phyloP scores from a whole-genome alignment of 2,329 filamentous ascomycete genomes.

The Karstenula rhodostoma region DNA sequence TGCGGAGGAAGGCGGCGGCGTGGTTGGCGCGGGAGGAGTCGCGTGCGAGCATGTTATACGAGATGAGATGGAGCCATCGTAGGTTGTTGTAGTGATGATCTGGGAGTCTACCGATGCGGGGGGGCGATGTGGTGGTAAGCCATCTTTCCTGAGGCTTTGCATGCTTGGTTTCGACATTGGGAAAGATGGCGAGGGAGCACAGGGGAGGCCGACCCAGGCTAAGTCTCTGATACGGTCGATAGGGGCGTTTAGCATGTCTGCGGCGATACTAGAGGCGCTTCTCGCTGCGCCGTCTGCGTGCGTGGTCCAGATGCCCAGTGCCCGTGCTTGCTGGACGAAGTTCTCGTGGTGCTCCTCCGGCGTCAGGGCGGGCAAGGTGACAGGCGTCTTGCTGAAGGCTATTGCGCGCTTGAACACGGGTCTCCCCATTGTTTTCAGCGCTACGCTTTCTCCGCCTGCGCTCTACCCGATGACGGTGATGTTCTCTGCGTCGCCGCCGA shows the following conservation, averaged over 20 bases:
- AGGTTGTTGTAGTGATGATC: neutral
- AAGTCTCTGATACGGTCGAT: neutral
- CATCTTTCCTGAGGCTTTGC: no score
- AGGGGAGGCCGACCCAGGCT: no score
- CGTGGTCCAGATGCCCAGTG: neutral
- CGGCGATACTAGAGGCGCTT: neutral
- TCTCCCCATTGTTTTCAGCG: neutral
- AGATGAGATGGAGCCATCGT: neutral
- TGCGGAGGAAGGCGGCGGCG: neutral
- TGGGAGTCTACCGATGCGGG: conserved; percentile 20
- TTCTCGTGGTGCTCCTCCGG: neutral
- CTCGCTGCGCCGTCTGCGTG: neutral
- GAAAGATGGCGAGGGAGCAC: no score
- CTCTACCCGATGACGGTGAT: neutral
- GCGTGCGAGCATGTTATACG: neutral
- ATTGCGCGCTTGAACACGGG: neutral
- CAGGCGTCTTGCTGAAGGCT: neutral
- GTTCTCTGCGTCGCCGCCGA: neutral
- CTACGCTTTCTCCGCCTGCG: neutral
- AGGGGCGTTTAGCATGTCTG: neutral
- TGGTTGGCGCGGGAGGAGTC: neutral
- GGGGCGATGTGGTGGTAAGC: no score
- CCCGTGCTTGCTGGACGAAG: neutral
- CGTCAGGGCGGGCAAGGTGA: neutral
- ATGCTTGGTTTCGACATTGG: no score